These are phyloP conservation scores for Microcera coccophila DNA, from an alignment of 2,329 filamentous ascomycete species.

Conservation along the genomic window DNA sequence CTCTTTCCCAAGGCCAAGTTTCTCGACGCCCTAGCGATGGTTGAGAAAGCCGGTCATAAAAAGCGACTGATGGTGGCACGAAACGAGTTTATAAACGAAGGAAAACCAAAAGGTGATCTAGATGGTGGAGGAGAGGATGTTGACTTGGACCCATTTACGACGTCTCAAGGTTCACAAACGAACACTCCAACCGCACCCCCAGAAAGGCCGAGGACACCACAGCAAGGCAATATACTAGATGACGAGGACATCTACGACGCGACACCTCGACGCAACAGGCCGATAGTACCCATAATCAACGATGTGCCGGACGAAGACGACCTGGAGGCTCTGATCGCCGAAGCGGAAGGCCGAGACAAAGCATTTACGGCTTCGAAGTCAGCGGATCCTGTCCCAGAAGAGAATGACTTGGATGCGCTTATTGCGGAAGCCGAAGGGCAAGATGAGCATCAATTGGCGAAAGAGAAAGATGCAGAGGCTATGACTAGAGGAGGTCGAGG, in stretches of 20 bases:
- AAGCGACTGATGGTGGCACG: slow-evolving; percentile 71
- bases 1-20: slow-evolving; percentile 94
- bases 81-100: slow-evolving; percentile 79
- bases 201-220: slow-evolving; percentile 29
- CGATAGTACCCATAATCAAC: slow-evolving; percentile 19
- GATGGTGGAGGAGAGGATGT: slow-evolving; percentile 33
- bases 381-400: slow-evolving; percentile 1
- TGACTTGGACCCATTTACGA: slow-evolving; percentile 13
- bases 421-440: slow-evolving; percentile 46
- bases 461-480: too few relatives aligned
- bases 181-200: slow-evolving; percentile 19
- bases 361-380: slow-evolving; percentile 6
- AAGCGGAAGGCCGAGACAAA: slow-evolving; percentile 35
- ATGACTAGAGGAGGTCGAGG: not conserved
- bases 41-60: slow-evolving; percentile 89
- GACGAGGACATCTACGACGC: slow-evolving; percentile 54
- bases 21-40: slow-evolving; percentile 79
- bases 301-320: slow-evolving; percentile 44
- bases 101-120: slow-evolving; percentile 48
- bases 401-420: slow-evolving; percentile 41
- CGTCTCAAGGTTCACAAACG: slow-evolving; percentile 24
- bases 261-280: slow-evolving; percentile 39
- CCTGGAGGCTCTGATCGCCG: slow-evolving; percentile 53
- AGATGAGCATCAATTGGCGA: slow-evolving; percentile 10
- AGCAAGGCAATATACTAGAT: slow-evolving; percentile 31